Base-by-base conservation (phyloP, 495 filamentous ascomycete species). In the Aspergillus sclerotioniger region DNA sequence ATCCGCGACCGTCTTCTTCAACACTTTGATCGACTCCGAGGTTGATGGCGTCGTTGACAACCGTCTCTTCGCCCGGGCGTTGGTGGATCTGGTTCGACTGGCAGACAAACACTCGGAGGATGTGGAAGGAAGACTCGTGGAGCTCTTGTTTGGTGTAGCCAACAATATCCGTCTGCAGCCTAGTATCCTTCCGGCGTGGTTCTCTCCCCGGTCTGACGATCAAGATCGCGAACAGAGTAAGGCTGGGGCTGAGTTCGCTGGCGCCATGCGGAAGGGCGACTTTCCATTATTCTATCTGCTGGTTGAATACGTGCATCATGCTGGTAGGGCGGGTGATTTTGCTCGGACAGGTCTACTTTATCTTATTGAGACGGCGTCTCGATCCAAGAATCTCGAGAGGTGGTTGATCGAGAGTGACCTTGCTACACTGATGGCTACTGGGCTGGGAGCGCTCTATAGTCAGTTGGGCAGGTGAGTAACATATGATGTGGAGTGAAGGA, bases 391-490 rank as follows among this genome's bases (percentile, higher is more conserved):
- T 41, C 70, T 99, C 49, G 95, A 98, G 72, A 87, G 89, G 64
- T 99, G 94, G 94, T 86, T 99, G 48, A 90, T 98, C 47, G 91
- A 96, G 66, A 97, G 93, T 69, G 95, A 99, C 69, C 80, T 99
- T 39, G 92, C 95, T 2, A 97, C 95, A 0, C 70, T 98, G 56
- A 97, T 99, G 94, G 94, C 94, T 13, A 96, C 90, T 9, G 94
- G 95, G 8, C 73, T 99, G 31, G 95, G 95, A 29, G 94, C 94
- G 47, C 76, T 98, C 51, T 99, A 99, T 73, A 97, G 94, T 67
- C 95, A 97, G 67, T 80, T 99, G 54, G 96, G 92, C 74, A 87
- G 85, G 86, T 86, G 60, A 66, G 74, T 64, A 41, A 28, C 16
- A 7, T 32, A 53, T 37, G 29, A 25, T 4, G 41, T 33, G 43